Base-by-base conservation (phyloP, 768 basidiomycete genomes). In the Goffeauzyma gilvescens region DNA sequence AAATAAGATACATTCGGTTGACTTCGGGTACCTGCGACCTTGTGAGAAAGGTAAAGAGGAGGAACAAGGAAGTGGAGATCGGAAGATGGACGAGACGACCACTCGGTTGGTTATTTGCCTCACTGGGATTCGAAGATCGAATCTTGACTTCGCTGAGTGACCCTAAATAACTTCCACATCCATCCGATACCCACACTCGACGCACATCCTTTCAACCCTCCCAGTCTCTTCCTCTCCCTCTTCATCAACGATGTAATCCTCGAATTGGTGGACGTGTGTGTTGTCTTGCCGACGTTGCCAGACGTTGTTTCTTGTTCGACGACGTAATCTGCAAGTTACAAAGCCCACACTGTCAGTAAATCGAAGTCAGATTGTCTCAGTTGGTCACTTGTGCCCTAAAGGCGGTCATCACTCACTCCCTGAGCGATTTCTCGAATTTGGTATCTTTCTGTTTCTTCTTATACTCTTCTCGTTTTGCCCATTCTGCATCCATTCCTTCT, bases 341-440 rank as follows among this genome's bases (percentile, higher is more conserved):
- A 35, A 13, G 4, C 24, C 8, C 18, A 28, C 22, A 30, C 42
- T 33, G 15, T 21, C 10, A 17, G 27, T 13, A 7, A n/a, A 14
- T 10, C n/a, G 17, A 32, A 17, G n/a, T 12, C 17, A 28, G 1
- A 0, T 24, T 20, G 9, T 5, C 13, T 17, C 5, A 36, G n/a
- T 17, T 17, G 12, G 3, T 34, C 26, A n/a, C 28, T 9, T 30
- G 24, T 34, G 14, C 10, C 12, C 12, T 15, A 7, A 23, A 12
- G 10, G 23, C 23, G 15, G 5, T 6, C 4, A 2, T 4, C 1
- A 58, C 63, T 53, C 50, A 65, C 55, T 95, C 86, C 56, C 68
- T 74, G 44, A 98, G 65, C 32, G 83, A 75, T 53, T 89, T 76
- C 58, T 93, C 89, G 52, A 96, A 96, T 59, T 98, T 96, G 61